These are phyloP conservation scores for Saccharomycopsis sp. DNA, from an alignment of 805 yeast genomes.

Conservation along the genomic window DNA sequence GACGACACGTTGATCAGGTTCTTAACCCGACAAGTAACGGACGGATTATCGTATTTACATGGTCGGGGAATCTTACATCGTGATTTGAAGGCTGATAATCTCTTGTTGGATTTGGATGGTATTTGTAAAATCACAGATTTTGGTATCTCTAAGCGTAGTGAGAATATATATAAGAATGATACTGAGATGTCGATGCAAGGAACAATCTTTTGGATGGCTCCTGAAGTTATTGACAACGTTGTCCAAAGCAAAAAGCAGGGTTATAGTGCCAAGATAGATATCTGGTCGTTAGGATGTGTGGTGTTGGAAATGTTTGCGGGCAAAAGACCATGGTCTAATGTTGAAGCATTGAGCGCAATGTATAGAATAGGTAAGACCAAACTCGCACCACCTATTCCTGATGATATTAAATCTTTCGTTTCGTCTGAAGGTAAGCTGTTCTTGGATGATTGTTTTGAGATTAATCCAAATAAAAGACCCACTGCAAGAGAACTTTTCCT, in stretches of 20 bases:
- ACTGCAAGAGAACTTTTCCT: constrained; percentile 63
- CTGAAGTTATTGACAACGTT: constrained; percentile 88
- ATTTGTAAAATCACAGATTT: constrained; percentile 93
- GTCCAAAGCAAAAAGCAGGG: constrained; percentile 74
- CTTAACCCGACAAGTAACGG: constrained; percentile 70
- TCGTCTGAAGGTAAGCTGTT: constrained; percentile 63
- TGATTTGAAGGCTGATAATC: constrained; percentile 90
- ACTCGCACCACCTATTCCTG: constrained; percentile 93
- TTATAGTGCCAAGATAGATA: constrained; percentile 94
- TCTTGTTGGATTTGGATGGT: constrained; percentile 84
- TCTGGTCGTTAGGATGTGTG: constrained; percentile 98
- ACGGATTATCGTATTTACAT: constrained; percentile 85
- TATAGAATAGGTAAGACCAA: constrained; percentile 80
- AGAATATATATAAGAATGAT: constrained; percentile 81
- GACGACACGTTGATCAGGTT: constrained; percentile 70
- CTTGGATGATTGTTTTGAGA: constrained; percentile 65
- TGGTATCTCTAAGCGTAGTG: constrained; percentile 84
- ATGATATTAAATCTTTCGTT: constrained; percentile 65
- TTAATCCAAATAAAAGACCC: constrained; percentile 80
- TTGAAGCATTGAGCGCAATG: constrained; percentile 92
- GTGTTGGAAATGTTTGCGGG: constrained; percentile 98
- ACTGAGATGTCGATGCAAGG: constrained; percentile 99
- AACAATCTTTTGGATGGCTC: constrained; percentile 99
- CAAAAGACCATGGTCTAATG: constrained; percentile 93
- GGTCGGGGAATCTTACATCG: constrained; percentile 83